Evolutionary conservation across 164 flowering plant genomes (phyloP).

Genomic region (Sedum album): DNA sequence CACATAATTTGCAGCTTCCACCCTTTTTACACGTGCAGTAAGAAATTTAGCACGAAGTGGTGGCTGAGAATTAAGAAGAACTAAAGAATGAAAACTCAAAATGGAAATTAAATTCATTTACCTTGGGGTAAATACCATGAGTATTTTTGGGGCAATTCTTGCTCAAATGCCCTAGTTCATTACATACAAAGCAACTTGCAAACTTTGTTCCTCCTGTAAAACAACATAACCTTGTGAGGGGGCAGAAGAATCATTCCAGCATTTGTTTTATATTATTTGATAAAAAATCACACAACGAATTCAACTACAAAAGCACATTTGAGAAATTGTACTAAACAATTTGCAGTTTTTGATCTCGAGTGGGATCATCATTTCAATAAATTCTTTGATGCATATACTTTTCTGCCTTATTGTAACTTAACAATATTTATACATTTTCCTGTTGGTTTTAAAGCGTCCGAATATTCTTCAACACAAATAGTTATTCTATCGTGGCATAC

Average conservation of each 20-base stretch:
- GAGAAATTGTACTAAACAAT: background rate
- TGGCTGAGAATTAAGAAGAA: background rate
- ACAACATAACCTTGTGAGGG: constrained; percentile 5
- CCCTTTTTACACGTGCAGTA: constrained; percentile 37
- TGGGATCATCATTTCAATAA: too few relatives aligned
- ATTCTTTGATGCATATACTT: too few relatives aligned
- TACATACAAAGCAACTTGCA: constrained; percentile 90
- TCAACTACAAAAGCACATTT: background rate
- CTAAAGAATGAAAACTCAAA: background rate
- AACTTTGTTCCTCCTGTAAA: constrained; percentile 85
- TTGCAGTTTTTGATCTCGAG: background rate
- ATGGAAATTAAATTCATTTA: constrained; percentile 14
- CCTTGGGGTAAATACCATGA: constrained; percentile 95
- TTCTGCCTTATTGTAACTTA: too few relatives aligned
- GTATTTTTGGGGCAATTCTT: constrained; percentile 76
- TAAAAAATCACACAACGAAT: background rate
- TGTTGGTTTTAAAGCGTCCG: too few relatives aligned
- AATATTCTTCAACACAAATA: too few relatives aligned
- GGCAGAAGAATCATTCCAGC: background rate
- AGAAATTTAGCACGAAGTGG: background rate
- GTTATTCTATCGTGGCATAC: too few relatives aligned
- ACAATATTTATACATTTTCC: too few relatives aligned
- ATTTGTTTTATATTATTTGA: background rate
- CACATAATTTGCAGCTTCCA: constrained; percentile 84
- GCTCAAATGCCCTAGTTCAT: constrained; percentile 78